A percentile compares a stretch with the other conserved stretches of the same genome.
Conservation (phyloP, 257 asterid species). For the Solanum arcanum region DNA sequence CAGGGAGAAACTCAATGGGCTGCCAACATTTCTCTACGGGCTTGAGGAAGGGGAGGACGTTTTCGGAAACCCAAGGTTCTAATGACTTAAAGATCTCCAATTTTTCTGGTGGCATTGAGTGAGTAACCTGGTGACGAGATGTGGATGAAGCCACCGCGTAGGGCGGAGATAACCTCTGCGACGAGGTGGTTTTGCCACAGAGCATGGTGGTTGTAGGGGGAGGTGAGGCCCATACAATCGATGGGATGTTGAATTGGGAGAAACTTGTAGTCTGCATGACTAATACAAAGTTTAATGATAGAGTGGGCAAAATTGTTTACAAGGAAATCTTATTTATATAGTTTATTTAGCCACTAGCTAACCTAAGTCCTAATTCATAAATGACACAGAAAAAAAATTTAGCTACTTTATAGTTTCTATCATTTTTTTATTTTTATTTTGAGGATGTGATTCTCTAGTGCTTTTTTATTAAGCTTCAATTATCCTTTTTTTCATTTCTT, state of each 20-base stretch:
- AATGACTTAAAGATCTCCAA: conserved; percentile 20
- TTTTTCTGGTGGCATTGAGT: conserved; percentile 18
- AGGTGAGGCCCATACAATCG: background rate
- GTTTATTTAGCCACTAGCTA: too few relatives aligned
- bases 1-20: too few relatives aligned
- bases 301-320: background rate
- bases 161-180: background rate
- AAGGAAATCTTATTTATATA: background rate
- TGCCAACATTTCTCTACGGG: too few relatives aligned
- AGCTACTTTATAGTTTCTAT: too few relatives aligned
- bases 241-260: background rate
- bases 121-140: background rate
- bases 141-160: background rate
- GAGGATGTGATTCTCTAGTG: too few relatives aligned
- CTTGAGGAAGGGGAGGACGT: too few relatives aligned
- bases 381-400: too few relatives aligned
- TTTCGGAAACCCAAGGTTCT: conserved; percentile 8
- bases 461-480: too few relatives aligned
- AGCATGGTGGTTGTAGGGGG: background rate
- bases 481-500: too few relatives aligned
- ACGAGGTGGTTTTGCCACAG: background rate
- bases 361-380: too few relatives aligned
- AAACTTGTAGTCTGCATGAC: background rate
- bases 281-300: background rate
- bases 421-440: too few relatives aligned